Base-by-base conservation (phyloP, 352 stramenopile genomes). In the Phytophthora sp. region DNA sequence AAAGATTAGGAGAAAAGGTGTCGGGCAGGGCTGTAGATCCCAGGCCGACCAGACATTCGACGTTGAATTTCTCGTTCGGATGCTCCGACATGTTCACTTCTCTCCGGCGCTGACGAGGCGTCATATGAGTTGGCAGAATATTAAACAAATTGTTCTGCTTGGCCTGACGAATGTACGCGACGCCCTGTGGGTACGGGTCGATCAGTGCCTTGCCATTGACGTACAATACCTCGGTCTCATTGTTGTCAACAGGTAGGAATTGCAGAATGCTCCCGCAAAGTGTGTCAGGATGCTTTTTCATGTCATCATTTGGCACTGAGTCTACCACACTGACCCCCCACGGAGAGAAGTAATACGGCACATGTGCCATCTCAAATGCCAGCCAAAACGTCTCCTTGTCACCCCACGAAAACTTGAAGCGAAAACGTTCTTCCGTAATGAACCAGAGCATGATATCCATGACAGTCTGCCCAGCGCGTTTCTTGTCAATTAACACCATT, bases 321-420 rank as follows among this genome's bases (percentile, higher is more conserved):
- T 73, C 66, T 7, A 80, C 64, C 21, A 75, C 72, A 30, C 58
- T 70, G 11, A 71, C 60, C 2, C 72, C 75, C 75, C 75, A 84
- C 1, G 76, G 76, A 7, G 73, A 81, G 24, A 81, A 84, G 33
- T 41, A 66, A 16, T 84, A 84, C 7, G 66, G 58, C 27, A 51
- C 21, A 21, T 73, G 69, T 2, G 56, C 62, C 31, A 84, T 18
- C 42, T 80, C 76, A 42, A 72, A 84, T 2, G 69, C 56, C 12
- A 84, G 35, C 76, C 76, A 84, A 30, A 84, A 81, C 2, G 69
- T 73, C 36, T 84, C 73, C 39, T 81, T 81, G 50, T 84, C 76
- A 11, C 73, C 71, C 54, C 55, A 80, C 16, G 69, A 80, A 35
- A 68, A 80, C 24, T 70, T 66, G 29, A 74, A 71, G 5, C 59